Percentiles rank a stretch among this genome's conserved stretches.
phyloP scores from a whole-genome alignment of 176 grass and related monocot genomes.

The bread wheat (Triticum aestivum) region IWGSC_CS_RefSeq_v2.1 NC_057803.1:737869038-737869537 shows the following conservation, averaged over 20 bases:
- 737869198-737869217: background rate
- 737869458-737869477: background rate
- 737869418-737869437: background rate
- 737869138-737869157: background rate
- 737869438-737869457: background rate
- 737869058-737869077: no score
- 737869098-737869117: background rate
- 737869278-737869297: background rate
- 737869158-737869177: background rate
- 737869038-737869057: no score
- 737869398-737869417: background rate
- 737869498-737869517: background rate
- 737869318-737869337: background rate
- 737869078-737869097: background rate
- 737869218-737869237: background rate
- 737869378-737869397: background rate
- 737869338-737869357: background rate
- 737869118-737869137: background rate
- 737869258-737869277: background rate
- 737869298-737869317: background rate
- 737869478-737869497: background rate
- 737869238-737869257: background rate
- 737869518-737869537: background rate
- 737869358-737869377: background rate
- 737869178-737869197: background rate